phyloP scores from a whole-genome alignment of 148 eudicot species.

The Mesembryanthemum crystallinum region DNA sequence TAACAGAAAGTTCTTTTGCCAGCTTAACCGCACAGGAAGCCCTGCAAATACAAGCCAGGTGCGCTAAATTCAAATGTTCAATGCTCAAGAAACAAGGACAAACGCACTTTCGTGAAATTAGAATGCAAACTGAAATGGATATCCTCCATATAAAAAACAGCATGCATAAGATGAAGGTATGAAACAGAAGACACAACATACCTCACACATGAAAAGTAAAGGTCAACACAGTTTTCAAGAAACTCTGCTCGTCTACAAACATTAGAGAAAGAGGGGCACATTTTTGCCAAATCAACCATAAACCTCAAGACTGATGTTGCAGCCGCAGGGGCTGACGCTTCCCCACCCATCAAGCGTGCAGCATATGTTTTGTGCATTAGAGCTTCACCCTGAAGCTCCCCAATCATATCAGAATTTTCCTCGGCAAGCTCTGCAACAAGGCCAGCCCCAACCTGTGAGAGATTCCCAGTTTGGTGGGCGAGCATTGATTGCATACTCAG shows the following conservation, averaged over 20 bases:
- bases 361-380: conserved; percentile 98
- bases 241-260: conserved; percentile 84
- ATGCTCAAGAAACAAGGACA: background rate
- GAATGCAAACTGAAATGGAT: background rate
- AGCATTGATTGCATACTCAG: conserved; percentile 72
- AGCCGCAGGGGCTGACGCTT: conserved; percentile 97
- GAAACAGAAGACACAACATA: conserved; percentile 27
- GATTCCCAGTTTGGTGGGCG: conserved; percentile 79
- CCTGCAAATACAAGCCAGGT: conserved; percentile 43
- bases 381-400: conserved; percentile 99
- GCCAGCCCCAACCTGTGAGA: conserved; percentile 76
- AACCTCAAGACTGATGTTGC: conserved; percentile 94
- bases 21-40: conserved; percentile 86
- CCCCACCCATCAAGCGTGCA: conserved; percentile 98
- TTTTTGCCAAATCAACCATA: conserved; percentile 95
- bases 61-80: background rate
- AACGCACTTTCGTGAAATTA: background rate
- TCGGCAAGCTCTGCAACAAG: conserved; percentile 87
- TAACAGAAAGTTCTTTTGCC: conserved; percentile 69
- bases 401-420: conserved; percentile 75
- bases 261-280: conserved; percentile 82
- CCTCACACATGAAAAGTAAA: conserved; percentile 97
- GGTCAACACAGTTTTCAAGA: conserved; percentile 89
- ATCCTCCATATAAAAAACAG: background rate
- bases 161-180: background rate